phyloP scores from a whole-genome alignment of 495 filamentous ascomycete species.

The Glarea lozoyensis region DNA sequence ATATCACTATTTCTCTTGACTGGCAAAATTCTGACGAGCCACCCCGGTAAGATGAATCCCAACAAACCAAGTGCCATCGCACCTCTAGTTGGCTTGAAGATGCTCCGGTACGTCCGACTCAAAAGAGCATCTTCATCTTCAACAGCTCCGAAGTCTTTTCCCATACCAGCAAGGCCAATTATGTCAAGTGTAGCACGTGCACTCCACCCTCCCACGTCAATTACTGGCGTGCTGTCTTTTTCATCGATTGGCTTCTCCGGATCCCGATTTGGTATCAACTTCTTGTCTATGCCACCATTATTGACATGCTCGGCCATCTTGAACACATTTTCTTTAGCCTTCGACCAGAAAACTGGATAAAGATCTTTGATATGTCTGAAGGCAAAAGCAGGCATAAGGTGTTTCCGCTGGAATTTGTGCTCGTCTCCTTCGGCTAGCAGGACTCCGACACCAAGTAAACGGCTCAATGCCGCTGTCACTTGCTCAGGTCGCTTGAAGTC shows the following conservation, averaged over 20 bases:
- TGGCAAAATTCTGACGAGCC: conserved; percentile 47
- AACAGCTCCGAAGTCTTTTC: conserved; percentile 68
- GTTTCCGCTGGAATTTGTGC: conserved; percentile 72
- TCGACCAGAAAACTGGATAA: conserved; percentile 77
- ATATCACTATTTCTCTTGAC: conserved; percentile 58
- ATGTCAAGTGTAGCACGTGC: conserved; percentile 77
- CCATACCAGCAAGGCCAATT: conserved; percentile 74
- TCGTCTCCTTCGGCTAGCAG: conserved; percentile 80
- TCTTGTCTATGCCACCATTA: conserved; percentile 16
- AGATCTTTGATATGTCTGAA: conserved; percentile 82
- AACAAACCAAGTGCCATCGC: conserved; percentile 37
- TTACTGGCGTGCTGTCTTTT: conserved; percentile 36
- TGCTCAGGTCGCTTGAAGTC: conserved; percentile 66
- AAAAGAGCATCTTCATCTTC: conserved; percentile 54
- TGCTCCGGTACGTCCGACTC: conserved; percentile 51
- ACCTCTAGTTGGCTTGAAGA: conserved; percentile 40
- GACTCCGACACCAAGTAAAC: conserved; percentile 65
- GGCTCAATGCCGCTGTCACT: conserved; percentile 46
- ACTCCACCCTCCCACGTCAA: conserved; percentile 65
- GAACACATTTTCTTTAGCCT: conserved; percentile 38
- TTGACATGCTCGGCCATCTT: conserved; percentile 31
- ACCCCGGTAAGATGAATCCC: conserved; percentile 36
- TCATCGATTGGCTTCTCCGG: conserved; percentile 29
- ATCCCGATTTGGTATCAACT: conserved; percentile 22
- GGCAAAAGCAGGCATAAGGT: conserved; percentile 75